Evolutionary conservation across 108 stramenopile species (phyloP).

Genomic region (Pelagomonas calceolata): DNA sequence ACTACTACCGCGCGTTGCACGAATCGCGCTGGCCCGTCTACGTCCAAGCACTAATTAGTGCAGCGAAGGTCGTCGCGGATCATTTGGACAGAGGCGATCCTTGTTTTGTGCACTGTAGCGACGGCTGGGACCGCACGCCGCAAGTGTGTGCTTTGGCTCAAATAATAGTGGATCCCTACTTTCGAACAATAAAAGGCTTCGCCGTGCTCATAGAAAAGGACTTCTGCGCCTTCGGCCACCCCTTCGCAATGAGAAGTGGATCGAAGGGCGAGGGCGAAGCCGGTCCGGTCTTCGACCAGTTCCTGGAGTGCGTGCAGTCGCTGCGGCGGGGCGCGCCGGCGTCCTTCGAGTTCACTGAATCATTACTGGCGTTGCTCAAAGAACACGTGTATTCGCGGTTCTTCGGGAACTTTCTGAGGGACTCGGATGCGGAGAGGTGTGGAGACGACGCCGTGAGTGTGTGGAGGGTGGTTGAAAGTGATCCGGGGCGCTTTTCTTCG

Average conservation of each 20-base stretch:
- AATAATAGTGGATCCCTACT: slow-evolving; percentile 90
- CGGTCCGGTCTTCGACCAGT: slow-evolving; percentile 94
- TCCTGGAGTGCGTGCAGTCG: slow-evolving; percentile 91
- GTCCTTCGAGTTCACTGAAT: slow-evolving; percentile 66
- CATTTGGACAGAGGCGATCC: slow-evolving; percentile 71
- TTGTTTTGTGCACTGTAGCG: slow-evolving; percentile 89
- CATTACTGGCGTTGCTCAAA: neutral
- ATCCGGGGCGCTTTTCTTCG: no score
- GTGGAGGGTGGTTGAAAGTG: neutral
- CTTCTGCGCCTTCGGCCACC: slow-evolving; percentile 93
- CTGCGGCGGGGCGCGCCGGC: slow-evolving; percentile 71
- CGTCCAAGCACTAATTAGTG: slow-evolving; percentile 67
- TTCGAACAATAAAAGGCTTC: slow-evolving; percentile 86
- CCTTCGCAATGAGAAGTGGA: slow-evolving; percentile 78
- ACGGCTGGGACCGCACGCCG: slow-evolving; percentile 97
- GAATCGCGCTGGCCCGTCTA: slow-evolving; percentile 82
- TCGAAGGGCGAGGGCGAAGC: slow-evolving; percentile 62
- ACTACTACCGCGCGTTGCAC: slow-evolving; percentile 61
- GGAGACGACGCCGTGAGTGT: neutral
- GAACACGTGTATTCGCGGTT: neutral
- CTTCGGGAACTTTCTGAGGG: neutral
- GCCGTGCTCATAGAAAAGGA: slow-evolving; percentile 87
- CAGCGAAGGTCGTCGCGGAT: slow-evolving; percentile 71
- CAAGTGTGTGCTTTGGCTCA: slow-evolving; percentile 82
- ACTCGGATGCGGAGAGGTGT: no score